A percentile compares a stretch with the other conserved stretches of the same genome.
These are phyloP conservation scores for Oxyria digyna DNA, from an alignment of 148 eudicot genomes.

Conservation along the genomic window DNA sequence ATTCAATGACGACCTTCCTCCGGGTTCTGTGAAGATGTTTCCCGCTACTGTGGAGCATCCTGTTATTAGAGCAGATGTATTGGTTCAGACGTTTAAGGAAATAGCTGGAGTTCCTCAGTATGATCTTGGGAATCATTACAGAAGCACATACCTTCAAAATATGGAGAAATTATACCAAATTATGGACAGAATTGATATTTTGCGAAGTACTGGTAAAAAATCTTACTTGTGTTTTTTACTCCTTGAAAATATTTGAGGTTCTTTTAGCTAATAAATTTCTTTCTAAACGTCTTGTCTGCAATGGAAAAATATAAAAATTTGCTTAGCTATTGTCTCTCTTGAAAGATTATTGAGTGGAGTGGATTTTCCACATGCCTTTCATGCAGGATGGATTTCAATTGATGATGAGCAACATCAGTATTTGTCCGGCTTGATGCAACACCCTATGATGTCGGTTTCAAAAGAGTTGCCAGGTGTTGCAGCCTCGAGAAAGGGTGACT, in stretches of 20 bases:
- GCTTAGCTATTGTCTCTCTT: too few relatives aligned
- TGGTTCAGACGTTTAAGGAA: slow-evolving; percentile 73
- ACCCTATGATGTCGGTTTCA: slow-evolving; percentile 20
- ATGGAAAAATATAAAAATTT: too few relatives aligned
- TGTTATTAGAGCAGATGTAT: slow-evolving; percentile 70
- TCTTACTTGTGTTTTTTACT: neutral
- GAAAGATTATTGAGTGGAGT: too few relatives aligned
- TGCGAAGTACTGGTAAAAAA: slow-evolving; percentile 48
- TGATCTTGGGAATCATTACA: slow-evolving; percentile 24
- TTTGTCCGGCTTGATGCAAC: slow-evolving; percentile 39
- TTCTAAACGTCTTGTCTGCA: too few relatives aligned
- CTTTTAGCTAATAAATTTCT: neutral
- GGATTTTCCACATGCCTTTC: neutral
- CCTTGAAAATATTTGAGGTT: neutral
- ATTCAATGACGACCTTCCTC: slow-evolving; percentile 38
- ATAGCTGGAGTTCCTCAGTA: slow-evolving; percentile 43
- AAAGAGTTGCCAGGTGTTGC: slow-evolving; percentile 17
- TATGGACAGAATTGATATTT: slow-evolving; percentile 43
- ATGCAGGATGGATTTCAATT: slow-evolving; percentile 69
- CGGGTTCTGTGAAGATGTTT: slow-evolving; percentile 63
- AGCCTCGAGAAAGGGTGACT: slow-evolving; percentile 19
- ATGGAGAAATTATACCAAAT: slow-evolving; percentile 47
- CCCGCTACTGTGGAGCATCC: slow-evolving; percentile 93
- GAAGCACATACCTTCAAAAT: slow-evolving; percentile 59
- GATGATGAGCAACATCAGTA: slow-evolving; percentile 65